Base-by-base conservation (phyloP, 2,329 filamentous ascomycete species). In the Colletotrichum coccodes region DNA sequence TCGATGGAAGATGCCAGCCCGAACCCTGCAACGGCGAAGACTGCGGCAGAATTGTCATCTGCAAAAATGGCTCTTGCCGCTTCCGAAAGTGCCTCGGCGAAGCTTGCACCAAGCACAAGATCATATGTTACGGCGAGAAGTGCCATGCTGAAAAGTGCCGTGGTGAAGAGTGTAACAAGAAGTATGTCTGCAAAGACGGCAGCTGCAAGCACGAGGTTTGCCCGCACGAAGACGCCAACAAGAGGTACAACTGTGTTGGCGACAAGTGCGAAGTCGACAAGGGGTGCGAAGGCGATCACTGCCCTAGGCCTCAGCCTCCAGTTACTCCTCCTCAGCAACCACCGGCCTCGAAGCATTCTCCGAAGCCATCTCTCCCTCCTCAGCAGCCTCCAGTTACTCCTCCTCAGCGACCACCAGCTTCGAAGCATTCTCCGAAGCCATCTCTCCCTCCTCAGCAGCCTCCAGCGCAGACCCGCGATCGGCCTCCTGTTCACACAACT, bases 161-260 rank as follows among this genome's bases (percentile, higher is more conserved):
- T 6, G 75, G 72, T 40, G 71, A 75, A 46, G 32, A 72, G 56
- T 78, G 76, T 73, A 71, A 68, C 64, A 67, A 73, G 60, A 75
- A 78, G 71, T 53, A 32, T 30, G 73, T 72, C 71, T 62, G 75
- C 53, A 52, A 59, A 11, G 71, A 66, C n/a, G 74, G 75, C 21
- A 64, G 74, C 3, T 78, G 74, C 73, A 21, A 73, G 62, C 77
- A 71, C 67, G 64, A 72, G 57, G 28, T 70, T 44, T 73, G 71
- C 71, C 21, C 73, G 28, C 70, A 64, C 38, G 61, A 73, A 3
- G 73, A 75, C 69, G 44, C 34, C 57, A 60, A 73, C 58, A 75
- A 75, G 65, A 80, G 79, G 75, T 70, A 80, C 60, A 71, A 76
- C 72, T 81, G 79, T 77, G 73, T 72, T 69, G 74, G 76, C 52